Conservation (phyloP, 768 basidiomycete species). For the Pleurotus citrinopileatus region DNA sequence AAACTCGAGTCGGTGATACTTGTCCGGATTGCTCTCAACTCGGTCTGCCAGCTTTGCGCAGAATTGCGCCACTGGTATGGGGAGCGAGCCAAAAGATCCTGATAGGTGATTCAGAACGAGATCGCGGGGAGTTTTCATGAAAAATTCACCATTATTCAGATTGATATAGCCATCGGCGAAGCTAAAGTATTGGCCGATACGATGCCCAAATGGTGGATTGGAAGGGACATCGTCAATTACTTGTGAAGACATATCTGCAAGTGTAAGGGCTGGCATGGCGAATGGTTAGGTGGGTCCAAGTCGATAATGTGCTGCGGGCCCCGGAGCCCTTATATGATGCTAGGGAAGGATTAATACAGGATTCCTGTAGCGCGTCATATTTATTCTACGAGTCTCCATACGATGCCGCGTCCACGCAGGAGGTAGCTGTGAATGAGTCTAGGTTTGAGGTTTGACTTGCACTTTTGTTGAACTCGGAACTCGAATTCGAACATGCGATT, state of each 20-base stretch:
- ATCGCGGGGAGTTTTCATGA: background rate
- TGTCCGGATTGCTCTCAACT: conserved; percentile 56
- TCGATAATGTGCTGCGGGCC: too few species aligned
- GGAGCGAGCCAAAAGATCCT: conserved; percentile 63
- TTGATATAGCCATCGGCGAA: conserved; percentile 61
- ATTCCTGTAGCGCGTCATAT: background rate
- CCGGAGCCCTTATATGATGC: too few species aligned
- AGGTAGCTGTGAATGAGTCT: too few species aligned
- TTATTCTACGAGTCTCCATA: background rate
- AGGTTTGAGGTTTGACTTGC: too few species aligned
- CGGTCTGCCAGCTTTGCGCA: conserved; percentile 36
- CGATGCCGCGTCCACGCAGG: background rate
- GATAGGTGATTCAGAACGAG: conserved; percentile 13
- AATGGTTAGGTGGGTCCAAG: too few species aligned
- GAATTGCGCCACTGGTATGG: conserved; percentile 46
- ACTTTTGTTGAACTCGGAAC: too few species aligned
- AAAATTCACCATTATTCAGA: conserved; percentile 56
- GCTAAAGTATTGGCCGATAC: conserved; percentile 48
- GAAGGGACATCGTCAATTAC: background rate
- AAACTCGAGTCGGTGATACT: conserved; percentile 42
- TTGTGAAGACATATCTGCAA: too few species aligned
- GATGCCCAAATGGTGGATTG: conserved; percentile 46
- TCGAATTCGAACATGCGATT: too few species aligned
- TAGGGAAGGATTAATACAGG: too few species aligned
- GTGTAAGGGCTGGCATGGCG: too few species aligned